phyloP scores from a whole-genome alignment of 345 rosid species.

The Sisymbrium altissimum region DNA sequence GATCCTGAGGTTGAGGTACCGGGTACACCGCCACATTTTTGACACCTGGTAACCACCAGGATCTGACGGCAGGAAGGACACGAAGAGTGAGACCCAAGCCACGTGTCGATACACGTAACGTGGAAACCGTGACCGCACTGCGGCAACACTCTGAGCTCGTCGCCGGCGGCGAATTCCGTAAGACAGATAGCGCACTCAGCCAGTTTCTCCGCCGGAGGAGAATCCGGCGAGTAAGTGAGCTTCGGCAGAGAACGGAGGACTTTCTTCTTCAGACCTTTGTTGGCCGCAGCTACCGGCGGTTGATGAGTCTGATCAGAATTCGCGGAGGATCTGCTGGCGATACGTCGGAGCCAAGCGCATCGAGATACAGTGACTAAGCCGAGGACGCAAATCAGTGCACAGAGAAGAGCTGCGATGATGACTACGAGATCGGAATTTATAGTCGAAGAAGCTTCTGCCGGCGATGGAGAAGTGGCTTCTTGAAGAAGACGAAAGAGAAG shows the following conservation, averaged over 20 bases:
- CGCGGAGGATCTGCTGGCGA: constrained; percentile 33
- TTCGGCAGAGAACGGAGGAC: constrained; percentile 73
- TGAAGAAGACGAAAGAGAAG: constrained; percentile 40
- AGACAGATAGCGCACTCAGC: constrained; percentile 85
- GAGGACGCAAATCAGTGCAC: constrained; percentile 77
- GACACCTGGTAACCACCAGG: constrained; percentile 56
- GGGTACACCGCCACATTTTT: constrained; percentile 73
- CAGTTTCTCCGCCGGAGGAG: constrained; percentile 34
- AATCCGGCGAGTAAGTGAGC: constrained; percentile 49
- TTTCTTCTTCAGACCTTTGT: constrained; percentile 82
- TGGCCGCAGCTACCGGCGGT: constrained; percentile 48
- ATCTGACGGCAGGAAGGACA: constrained; percentile 95
- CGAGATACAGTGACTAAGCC: constrained; percentile 85
- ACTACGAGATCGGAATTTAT: constrained; percentile 70
- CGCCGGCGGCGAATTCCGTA: constrained; percentile 63
- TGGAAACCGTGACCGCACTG: constrained; percentile 94
- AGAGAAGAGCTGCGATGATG: constrained; percentile 81
- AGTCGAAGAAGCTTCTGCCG: constrained; percentile 28
- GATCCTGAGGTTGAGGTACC: constrained; percentile 38
- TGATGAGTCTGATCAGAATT: neutral
- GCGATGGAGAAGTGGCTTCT: constrained; percentile 24
- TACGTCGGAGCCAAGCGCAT: constrained; percentile 89
- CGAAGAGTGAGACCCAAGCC: constrained; percentile 92
- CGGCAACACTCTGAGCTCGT: constrained; percentile 77
- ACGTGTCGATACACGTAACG: constrained; percentile 78